These are phyloP conservation scores for Inga laurina DNA, from an alignment of 306 rosid genomes.

Conservation along the genomic window DNA sequence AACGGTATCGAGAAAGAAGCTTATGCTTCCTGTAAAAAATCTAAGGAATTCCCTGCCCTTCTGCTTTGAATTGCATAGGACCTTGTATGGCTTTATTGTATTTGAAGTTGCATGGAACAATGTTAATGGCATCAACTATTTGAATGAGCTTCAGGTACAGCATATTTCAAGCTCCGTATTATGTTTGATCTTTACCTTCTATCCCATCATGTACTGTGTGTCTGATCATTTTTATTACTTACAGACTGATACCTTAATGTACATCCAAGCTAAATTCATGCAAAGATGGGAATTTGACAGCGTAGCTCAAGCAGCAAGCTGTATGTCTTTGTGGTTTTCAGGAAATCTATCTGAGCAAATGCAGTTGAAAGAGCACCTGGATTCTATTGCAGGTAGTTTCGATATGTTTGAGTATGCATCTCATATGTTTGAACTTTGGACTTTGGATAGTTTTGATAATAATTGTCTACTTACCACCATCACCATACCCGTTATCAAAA, in stretches of 20 bases:
- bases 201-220: background rate
- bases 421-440: background rate
- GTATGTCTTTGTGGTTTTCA: constrained; percentile 77
- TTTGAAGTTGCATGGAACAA: constrained; percentile 79
- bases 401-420: constrained; percentile 11
- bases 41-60: constrained; percentile 60
- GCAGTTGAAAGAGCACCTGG: constrained; percentile 67
- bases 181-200: constrained; percentile 26
- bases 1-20: constrained; percentile 58
- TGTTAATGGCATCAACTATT: constrained; percentile 89
- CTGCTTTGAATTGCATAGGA: constrained; percentile 75
- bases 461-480: background rate
- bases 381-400: constrained; percentile 61
- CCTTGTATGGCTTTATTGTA: constrained; percentile 81
- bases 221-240: constrained; percentile 8
- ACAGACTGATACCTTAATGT: constrained; percentile 89
- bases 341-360: constrained; percentile 67
- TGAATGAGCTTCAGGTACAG: constrained; percentile 88
- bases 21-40: constrained; percentile 77
- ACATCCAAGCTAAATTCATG: constrained; percentile 76
- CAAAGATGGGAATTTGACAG: constrained; percentile 94
- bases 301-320: constrained; percentile 76
- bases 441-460: constrained; percentile 19
- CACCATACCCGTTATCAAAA: no score
- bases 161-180: constrained; percentile 17